These are phyloP conservation scores for Laburnicola sp. DNA, from an alignment of 2,329 filamentous ascomycete genomes.

Conservation along the genomic window DNA sequence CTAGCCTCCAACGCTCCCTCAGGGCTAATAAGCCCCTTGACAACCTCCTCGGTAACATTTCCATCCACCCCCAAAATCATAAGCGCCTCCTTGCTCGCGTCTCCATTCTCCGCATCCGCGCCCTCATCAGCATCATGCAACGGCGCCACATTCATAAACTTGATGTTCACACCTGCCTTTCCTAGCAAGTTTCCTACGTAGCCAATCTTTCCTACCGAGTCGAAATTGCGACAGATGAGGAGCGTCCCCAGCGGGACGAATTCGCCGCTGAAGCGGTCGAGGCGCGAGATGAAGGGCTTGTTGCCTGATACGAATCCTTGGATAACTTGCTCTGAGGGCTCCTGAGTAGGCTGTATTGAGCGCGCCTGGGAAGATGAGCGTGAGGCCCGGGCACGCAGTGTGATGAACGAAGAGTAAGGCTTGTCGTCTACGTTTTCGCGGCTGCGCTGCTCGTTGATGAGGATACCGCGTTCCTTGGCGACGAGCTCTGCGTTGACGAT, in stretches of 20 bases:
- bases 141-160: constrained; percentile 74
- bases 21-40: constrained; percentile 52
- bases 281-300: constrained; percentile 68
- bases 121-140: constrained; percentile 50
- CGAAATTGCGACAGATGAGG: constrained; percentile 79
- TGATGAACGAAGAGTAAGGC: constrained; percentile 72
- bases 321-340: constrained; percentile 55
- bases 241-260: constrained; percentile 75
- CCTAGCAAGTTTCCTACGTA: constrained; percentile 73
- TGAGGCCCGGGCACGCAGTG: constrained; percentile 60
- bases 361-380: constrained; percentile 38
- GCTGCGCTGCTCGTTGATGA: constrained; percentile 72
- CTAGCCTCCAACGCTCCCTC: constrained; percentile 58
- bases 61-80: constrained; percentile 80
- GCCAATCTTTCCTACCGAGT: constrained; percentile 80
- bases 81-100: constrained; percentile 65
- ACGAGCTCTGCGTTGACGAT: constrained; percentile 80
- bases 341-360: constrained; percentile 21
- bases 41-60: constrained; percentile 61
- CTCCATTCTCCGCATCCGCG: constrained; percentile 29
- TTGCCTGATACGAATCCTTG: constrained; percentile 69
- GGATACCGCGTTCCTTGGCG: constrained; percentile 75
- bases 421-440: constrained; percentile 62
- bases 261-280: constrained; percentile 73
- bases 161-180: constrained; percentile 72